phyloP scores from a whole-genome alignment of 352 stramenopile genomes.

The Phytophthora foliorum region DNA sequence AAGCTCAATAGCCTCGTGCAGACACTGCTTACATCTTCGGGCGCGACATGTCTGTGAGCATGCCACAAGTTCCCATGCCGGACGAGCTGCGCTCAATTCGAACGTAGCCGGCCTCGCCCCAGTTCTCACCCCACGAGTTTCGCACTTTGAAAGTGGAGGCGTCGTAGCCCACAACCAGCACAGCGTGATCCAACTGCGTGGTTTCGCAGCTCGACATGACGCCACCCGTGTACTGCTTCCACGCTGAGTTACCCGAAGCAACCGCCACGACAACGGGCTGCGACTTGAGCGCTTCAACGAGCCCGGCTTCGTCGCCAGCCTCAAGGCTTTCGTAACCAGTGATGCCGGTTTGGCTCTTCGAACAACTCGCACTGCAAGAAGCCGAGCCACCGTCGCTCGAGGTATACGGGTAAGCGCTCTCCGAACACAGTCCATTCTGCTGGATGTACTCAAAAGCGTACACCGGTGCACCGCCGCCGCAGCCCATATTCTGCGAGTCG shows the following conservation, averaged over 20 bases:
- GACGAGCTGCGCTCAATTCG: slow-evolving; percentile 73
- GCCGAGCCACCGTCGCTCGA: slow-evolving; percentile 22
- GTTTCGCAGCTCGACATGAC: slow-evolving; percentile 85
- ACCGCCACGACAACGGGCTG: slow-evolving; percentile 95
- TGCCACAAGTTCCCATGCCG: slow-evolving; percentile 55
- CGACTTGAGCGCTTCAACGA: slow-evolving; percentile 89
- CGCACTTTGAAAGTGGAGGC: slow-evolving; percentile 91
- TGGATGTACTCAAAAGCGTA: slow-evolving; percentile 94
- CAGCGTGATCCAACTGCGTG: slow-evolving; percentile 95
- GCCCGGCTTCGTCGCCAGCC: slow-evolving; percentile 58
- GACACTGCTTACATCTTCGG: slow-evolving; percentile 43
- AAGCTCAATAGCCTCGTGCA: neutral
- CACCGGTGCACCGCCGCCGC: slow-evolving; percentile 89
- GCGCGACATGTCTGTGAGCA: slow-evolving; percentile 60
- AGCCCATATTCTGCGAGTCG: slow-evolving; percentile 87
- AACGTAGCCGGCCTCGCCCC: slow-evolving; percentile 94
- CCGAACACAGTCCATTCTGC: slow-evolving; percentile 77
- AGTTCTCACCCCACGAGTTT: slow-evolving; percentile 96
- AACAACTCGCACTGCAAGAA: slow-evolving; percentile 44
- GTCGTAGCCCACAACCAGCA: slow-evolving; percentile 96
- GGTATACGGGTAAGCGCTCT: slow-evolving; percentile 83
- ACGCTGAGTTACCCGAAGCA: slow-evolving; percentile 92
- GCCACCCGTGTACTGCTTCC: slow-evolving; percentile 96
- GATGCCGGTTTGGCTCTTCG: slow-evolving; percentile 41
- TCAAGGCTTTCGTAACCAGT: slow-evolving; percentile 74